phyloP scores from a whole-genome alignment of 441 rosid species.

The Jatropha podagrica region DNA sequence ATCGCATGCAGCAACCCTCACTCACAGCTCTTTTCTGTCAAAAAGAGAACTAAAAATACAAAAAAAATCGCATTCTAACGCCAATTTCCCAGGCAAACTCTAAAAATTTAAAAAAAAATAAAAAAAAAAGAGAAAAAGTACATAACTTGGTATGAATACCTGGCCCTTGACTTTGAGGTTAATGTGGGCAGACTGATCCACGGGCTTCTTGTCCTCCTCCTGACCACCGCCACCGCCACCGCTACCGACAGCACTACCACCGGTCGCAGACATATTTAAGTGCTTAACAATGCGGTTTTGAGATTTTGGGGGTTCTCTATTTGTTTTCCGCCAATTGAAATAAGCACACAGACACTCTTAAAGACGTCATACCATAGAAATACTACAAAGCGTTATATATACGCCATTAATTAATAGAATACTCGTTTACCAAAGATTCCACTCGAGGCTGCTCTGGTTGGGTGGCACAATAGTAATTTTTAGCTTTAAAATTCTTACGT shows the following conservation, averaged over 20 bases:
- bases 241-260: constrained; percentile 29
- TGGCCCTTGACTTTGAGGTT: constrained; percentile 95
- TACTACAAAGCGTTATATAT: constrained; percentile 4
- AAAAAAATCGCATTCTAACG: too few species aligned
- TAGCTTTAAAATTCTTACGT: neutral
- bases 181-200: constrained; percentile 66
- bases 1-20: too few species aligned
- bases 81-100: neutral
- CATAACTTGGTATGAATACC: constrained; percentile 30
- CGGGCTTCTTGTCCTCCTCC: constrained; percentile 88
- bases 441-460: too few species aligned
- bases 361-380: neutral
- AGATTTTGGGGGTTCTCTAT: too few species aligned
- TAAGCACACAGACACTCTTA: neutral
- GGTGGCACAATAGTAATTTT: neutral
- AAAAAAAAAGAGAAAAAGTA: neutral
- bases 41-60: neutral
- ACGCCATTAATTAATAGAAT: constrained; percentile 11
- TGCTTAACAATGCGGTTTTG: neutral
- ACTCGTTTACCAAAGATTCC: too few species aligned
- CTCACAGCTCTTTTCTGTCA: too few species aligned
- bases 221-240: constrained; percentile 35
- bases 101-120: neutral
- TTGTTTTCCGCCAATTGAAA: neutral
- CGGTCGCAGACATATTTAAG: constrained; percentile 46